Evolutionary conservation across 495 filamentous ascomycete genomes (phyloP), one percentile per base, ranked within the genome.

Genomic region (Daldinia vernicosa): DNA sequence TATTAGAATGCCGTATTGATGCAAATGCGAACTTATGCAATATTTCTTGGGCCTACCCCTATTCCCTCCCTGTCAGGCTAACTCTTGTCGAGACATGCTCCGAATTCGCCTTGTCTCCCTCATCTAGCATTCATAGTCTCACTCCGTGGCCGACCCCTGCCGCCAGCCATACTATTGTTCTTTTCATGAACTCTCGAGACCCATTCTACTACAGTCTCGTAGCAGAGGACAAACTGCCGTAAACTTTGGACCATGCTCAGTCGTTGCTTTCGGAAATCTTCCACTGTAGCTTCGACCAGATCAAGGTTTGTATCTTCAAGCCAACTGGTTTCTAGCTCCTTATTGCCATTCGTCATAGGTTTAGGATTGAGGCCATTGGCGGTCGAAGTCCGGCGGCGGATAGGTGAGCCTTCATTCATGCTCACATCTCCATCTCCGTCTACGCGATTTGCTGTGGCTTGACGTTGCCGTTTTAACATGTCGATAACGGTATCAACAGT

Each of bases 191-290:
- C 39, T 61, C 83, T 76, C 66, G 68, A 74, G 17, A 94, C 80
- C 95, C 95, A 99, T 79, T 98, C 95, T 45, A 97, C 81, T 7
- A 98, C 86, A 28, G 91, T 96, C 80, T 99, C 95, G 77, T 99
- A 99, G 76, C 95, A 99, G 40, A 99, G 86, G 60, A 97, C 95
- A 80, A 90, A 99, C 79, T 99, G 95, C 67, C 93, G 87, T 67
- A 99, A 82, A 71, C 91, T 97, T 80, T 99, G 95, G 60, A 99
- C 95, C 95, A 98, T 98, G 80, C 93, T 97, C 6, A 97, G 80
- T 63, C 95, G 83, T 80, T 99, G 96, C 7, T 83, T 84, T 33
- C 95, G 85, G 75, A 99, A 96, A 75, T 98, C 93, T 69, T 93
- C 89, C 4, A 99, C 95, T 0, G 93, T 94, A 75, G 89, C 89